Conservation (phyloP, 116 monocot genomes). For the Iris pallida region DNA sequence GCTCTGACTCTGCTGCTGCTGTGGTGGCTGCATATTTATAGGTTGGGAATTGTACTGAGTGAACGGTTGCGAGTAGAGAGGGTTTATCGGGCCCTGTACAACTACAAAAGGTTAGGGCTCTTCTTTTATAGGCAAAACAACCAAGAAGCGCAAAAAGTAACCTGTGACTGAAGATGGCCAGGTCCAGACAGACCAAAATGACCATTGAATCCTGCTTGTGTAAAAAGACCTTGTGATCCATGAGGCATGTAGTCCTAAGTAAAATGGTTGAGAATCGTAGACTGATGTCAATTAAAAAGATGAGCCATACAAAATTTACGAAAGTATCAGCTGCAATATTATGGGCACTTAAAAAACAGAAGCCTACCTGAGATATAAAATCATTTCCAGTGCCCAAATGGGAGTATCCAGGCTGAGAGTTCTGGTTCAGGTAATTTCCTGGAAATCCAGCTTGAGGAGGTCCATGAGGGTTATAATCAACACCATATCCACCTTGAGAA, state of each 20-base stretch:
- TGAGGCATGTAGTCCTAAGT: constrained; percentile 74
- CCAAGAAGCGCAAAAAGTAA: constrained; percentile 2
- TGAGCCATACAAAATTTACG: background rate
- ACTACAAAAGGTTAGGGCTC: constrained; percentile 1
- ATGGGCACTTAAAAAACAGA: background rate
- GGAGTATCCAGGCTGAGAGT: constrained; percentile 73
- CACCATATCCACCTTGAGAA: constrained; percentile 79
- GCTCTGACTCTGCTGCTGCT: constrained; percentile 16
- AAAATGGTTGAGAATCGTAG: background rate
- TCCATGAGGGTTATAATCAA: constrained; percentile 69
- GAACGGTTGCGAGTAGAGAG: constrained; percentile 78
- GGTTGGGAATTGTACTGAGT: constrained; percentile 74
- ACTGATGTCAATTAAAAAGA: background rate
- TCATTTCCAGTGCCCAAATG: constrained; percentile 64
- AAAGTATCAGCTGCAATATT: background rate
- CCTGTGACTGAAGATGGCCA: constrained; percentile 80
- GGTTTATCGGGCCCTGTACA: constrained; percentile 70
- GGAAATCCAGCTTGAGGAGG: constrained; percentile 53
- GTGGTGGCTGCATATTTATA: constrained; percentile 50
- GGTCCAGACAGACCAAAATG: constrained; percentile 57
- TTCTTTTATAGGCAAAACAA: background rate
- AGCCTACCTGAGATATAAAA: constrained; percentile 69
- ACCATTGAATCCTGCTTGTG: constrained; percentile 65
- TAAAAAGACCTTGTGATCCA: constrained; percentile 86
- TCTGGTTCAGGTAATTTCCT: constrained; percentile 55